Evolutionary conservation across 805 yeast genomes (phyloP).

Genomic region (Diddensiella santjacobensis): DNA sequence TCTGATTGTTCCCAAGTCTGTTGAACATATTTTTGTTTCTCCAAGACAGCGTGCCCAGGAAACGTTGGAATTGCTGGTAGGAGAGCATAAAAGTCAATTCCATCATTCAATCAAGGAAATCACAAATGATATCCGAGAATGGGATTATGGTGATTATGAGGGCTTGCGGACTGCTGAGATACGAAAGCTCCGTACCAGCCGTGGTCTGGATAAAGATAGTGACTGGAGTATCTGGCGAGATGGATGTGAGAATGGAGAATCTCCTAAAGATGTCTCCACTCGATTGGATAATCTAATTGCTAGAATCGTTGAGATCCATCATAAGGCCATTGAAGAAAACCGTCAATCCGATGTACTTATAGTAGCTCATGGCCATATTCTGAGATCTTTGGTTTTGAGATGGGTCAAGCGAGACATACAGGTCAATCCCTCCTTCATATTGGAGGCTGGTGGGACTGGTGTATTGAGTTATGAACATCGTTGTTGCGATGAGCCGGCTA

Average conservation of each 20-base stretch:
- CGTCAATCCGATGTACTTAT: constrained; percentile 69
- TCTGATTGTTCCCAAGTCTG: constrained; percentile 57
- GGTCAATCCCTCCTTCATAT: constrained; percentile 71
- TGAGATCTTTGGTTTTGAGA: constrained; percentile 83
- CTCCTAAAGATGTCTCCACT: constrained; percentile 56
- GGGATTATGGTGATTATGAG: constrained; percentile 97
- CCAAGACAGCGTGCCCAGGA: constrained; percentile 78
- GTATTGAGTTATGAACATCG: constrained; percentile 87
- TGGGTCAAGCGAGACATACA: constrained; percentile 67
- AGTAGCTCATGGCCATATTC: constrained; percentile 90
- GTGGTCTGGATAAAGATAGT: constrained; percentile 48
- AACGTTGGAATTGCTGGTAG: constrained; percentile 61
- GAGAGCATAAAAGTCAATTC: constrained; percentile 37
- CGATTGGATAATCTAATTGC: constrained; percentile 70
- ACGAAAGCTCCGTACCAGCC: constrained; percentile 49
- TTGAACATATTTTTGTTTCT: constrained; percentile 68
- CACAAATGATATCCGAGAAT: constrained; percentile 73
- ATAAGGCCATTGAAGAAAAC: constrained; percentile 28
- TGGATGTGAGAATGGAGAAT: constrained; percentile 92
- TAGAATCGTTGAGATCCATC: constrained; percentile 51
- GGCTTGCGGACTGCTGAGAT: constrained; percentile 72
- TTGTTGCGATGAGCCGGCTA: constrained; percentile 80
- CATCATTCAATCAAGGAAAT: constrained; percentile 25
- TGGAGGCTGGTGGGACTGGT: constrained; percentile 96
- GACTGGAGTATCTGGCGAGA: constrained; percentile 85